Conservation (phyloP, 129 eudicot species). For the Kitagawia praeruptora region DNA sequence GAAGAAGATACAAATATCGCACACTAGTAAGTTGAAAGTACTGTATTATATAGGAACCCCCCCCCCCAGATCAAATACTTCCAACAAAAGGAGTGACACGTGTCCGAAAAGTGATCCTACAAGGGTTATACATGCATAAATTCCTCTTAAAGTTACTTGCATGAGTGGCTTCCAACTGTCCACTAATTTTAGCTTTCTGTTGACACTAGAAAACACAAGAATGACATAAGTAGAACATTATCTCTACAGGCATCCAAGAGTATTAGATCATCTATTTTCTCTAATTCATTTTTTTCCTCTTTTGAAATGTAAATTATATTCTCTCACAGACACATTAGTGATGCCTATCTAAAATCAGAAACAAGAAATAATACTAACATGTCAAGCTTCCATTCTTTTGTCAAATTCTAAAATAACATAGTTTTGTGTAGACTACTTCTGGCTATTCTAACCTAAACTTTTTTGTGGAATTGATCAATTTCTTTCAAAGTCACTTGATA, state of each 20-base stretch:
- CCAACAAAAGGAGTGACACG: background rate
- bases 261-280: background rate
- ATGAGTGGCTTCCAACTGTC: constrained; percentile 8
- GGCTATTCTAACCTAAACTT: constrained; percentile 1
- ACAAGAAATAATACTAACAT: background rate
- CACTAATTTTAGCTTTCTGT: background rate
- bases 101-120: background rate
- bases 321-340: background rate
- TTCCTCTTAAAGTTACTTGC: background rate
- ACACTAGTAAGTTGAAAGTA: background rate
- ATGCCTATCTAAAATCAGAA: background rate
- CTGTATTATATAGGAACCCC: background rate
- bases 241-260: background rate
- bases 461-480: background rate
- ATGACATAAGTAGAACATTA: background rate
- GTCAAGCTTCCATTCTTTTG: background rate
- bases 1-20: background rate
- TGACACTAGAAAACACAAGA: constrained; percentile 4
- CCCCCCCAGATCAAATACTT: background rate
- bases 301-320: background rate
- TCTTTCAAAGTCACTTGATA: background rate
- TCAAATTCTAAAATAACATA: background rate
- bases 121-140: background rate
- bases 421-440: background rate
- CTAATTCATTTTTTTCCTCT: background rate